Conservation (phyloP, 2,329 filamentous ascomycete genomes). For the Aureobasidium sp. region DNA sequence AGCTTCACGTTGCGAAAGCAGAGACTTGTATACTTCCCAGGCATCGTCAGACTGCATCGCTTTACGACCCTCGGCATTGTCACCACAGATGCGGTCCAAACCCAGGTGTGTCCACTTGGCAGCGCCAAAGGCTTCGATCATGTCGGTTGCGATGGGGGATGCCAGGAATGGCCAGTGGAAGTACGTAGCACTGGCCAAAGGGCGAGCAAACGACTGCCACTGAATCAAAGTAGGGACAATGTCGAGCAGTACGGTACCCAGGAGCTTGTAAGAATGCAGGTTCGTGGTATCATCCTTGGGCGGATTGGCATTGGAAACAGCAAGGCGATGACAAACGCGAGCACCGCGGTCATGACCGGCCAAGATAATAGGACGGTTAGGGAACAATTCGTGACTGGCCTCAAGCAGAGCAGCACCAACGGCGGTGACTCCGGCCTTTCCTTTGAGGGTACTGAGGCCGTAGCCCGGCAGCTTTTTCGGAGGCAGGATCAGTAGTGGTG, state of each 20-base stretch:
- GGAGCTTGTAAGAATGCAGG: conserved; percentile 26
- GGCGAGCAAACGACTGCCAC: conserved; percentile 35
- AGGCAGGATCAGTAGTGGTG: background rate
- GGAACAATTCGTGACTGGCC: conserved; percentile 29
- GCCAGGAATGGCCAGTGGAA: conserved; percentile 47
- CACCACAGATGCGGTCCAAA: conserved; percentile 25
- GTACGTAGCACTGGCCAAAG: conserved; percentile 30
- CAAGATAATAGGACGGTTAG: conserved; percentile 33
- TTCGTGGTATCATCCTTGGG: conserved; percentile 5
- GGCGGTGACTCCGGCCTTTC: conserved; percentile 24
- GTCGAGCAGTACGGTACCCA: conserved; percentile 37
- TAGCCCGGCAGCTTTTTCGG: conserved; percentile 36
- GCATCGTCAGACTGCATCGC: conserved; percentile 29
- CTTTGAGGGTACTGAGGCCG: conserved; percentile 32
- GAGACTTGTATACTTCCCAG: conserved; percentile 34
- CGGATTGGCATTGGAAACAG: conserved; percentile 31
- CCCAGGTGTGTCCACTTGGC: conserved; percentile 29
- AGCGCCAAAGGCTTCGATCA: conserved; percentile 37
- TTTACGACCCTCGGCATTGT: conserved; percentile 23
- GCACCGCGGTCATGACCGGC: conserved; percentile 44
- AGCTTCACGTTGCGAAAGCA: conserved; percentile 35
- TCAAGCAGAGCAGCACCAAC: conserved; percentile 36
- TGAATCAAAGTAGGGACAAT: conserved; percentile 42
- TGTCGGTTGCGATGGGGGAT: conserved; percentile 34
- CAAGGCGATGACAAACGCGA: conserved; percentile 40